Percentiles rank a stretch among this genome's conserved stretches.
Conservation (phyloP, 768 basidiomycete genomes). For the Erythrobasidium yunnanense region DNA sequence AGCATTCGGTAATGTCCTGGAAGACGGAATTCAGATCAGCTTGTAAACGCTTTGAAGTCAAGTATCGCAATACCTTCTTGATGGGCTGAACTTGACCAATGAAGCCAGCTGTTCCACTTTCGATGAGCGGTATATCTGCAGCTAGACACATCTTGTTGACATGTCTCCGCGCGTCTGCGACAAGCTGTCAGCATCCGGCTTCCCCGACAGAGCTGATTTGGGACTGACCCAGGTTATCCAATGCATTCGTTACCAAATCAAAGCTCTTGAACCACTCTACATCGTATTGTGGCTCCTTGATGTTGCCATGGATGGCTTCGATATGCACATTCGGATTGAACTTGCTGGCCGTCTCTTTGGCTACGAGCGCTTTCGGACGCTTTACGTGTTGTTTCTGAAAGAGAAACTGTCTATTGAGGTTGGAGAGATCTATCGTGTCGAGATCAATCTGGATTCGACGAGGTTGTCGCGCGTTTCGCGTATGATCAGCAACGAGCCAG, state of each 20-base stretch:
- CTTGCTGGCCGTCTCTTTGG: conserved; percentile 64
- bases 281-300: conserved; percentile 84
- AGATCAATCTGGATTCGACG: conserved; percentile 55
- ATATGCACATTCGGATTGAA: conserved; percentile 85
- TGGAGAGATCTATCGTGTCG: conserved; percentile 96
- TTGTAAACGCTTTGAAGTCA: conserved; percentile 43
- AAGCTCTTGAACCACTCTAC: conserved; percentile 81
- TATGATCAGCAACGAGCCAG: too few species aligned
- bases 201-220: background rate
- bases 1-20: conserved; percentile 83
- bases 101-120: conserved; percentile 93
- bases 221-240: conserved; percentile 83
- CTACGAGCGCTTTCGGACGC: conserved; percentile 86
- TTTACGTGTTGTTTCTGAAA: conserved; percentile 96
- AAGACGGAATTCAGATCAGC: conserved; percentile 55
- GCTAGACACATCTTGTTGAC: conserved; percentile 98
- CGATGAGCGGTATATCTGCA: conserved; percentile 75
- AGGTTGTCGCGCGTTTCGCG: too few species aligned
- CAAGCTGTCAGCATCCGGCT: too few species aligned
- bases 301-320: conserved; percentile 81
- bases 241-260: conserved; percentile 83
- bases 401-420: conserved; percentile 90
- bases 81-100: conserved; percentile 93
- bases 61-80: conserved; percentile 52
- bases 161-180: conserved; percentile 75